phyloP scores from a whole-genome alignment of 768 basidiomycete genomes.

The Pulveroboletus frians region DNA sequence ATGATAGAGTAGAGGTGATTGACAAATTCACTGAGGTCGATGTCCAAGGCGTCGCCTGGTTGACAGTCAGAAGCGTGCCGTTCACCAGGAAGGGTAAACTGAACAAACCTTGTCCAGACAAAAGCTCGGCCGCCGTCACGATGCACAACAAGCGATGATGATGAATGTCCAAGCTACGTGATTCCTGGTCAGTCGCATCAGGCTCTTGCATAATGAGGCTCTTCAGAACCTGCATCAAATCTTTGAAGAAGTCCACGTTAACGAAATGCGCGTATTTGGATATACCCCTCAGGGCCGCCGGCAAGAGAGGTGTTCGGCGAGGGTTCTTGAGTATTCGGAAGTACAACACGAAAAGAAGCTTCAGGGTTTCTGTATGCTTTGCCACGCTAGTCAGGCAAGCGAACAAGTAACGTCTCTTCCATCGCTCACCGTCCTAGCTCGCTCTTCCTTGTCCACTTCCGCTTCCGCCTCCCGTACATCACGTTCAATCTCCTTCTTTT shows the following conservation, averaged over 20 bases:
- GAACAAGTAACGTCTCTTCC: slow-evolving; percentile 6
- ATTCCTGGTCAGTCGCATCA: slow-evolving; percentile 37
- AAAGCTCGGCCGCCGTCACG: slow-evolving; percentile 93
- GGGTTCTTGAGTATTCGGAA: slow-evolving; percentile 92
- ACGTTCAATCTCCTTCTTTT: slow-evolving; percentile 83
- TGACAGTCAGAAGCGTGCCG: neutral
- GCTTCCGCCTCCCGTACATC: slow-evolving; percentile 94
- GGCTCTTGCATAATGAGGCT: slow-evolving; percentile 56
- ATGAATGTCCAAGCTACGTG: slow-evolving; percentile 35
- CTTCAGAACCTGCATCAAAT: slow-evolving; percentile 84
- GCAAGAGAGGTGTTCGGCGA: slow-evolving; percentile 69
- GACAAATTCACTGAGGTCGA: slow-evolving; percentile 89
- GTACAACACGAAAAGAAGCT: slow-evolving; percentile 94
- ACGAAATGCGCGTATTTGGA: slow-evolving; percentile 93
- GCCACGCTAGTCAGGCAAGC: slow-evolving; percentile 19
- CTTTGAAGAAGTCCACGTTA: slow-evolving; percentile 97
- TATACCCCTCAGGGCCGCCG: slow-evolving; percentile 86
- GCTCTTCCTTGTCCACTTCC: slow-evolving; percentile 88
- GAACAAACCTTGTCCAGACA: slow-evolving; percentile 84
- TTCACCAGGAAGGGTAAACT: slow-evolving; percentile 7
- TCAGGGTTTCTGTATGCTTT: slow-evolving; percentile 97
- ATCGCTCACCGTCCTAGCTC: slow-evolving; percentile 65
- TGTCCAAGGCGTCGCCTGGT: slow-evolving; percentile 91
- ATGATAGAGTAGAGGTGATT: slow-evolving; percentile 79
- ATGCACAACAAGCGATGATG: slow-evolving; percentile 76